Percentiles rank a stretch among this genome's conserved stretches.
Evolutionary conservation across 768 basidiomycete species (phyloP).

Genomic region (Phylloporus scabripes): DNA sequence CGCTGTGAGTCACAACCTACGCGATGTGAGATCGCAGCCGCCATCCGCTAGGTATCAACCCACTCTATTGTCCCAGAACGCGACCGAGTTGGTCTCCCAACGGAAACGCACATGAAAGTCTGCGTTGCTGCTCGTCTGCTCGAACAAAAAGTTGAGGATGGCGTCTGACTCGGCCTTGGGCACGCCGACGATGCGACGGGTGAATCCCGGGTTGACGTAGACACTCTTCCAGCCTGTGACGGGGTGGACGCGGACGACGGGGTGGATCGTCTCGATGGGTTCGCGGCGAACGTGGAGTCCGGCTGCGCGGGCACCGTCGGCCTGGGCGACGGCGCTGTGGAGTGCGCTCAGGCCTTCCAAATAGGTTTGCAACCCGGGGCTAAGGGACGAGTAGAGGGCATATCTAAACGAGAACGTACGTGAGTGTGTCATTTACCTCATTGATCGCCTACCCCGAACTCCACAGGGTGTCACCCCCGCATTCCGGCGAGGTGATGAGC

Average conservation of each 20-base stretch:
- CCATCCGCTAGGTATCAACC: conserved; percentile 6
- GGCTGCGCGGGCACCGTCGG: conserved; percentile 65
- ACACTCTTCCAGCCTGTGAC: conserved; percentile 81
- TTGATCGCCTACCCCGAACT: conserved; percentile 57
- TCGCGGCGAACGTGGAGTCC: conserved; percentile 67
- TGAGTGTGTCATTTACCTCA: conserved; percentile 4
- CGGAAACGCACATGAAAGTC: conserved; percentile 74
- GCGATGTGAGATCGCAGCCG: background rate
- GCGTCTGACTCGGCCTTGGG: conserved; percentile 80
- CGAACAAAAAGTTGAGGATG: conserved; percentile 65
- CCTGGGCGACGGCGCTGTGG: conserved; percentile 74
- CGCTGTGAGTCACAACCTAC: conserved; percentile 69
- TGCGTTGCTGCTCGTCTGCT: conserved; percentile 60
- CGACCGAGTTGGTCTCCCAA: conserved; percentile 72
- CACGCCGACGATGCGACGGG: conserved; percentile 68
- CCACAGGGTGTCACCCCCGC: conserved; percentile 79
- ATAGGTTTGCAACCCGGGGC: conserved; percentile 68
- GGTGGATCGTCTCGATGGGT: conserved; percentile 66
- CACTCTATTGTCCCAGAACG: conserved; percentile 86
- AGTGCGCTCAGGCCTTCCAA: conserved; percentile 68
- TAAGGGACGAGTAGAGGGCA: conserved; percentile 78
- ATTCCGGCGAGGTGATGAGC: conserved; percentile 61
- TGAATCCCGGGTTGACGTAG: conserved; percentile 82
- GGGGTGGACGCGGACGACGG: conserved; percentile 79
- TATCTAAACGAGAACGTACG: conserved; percentile 41